phyloP scores from a whole-genome alignment of 2,329 filamentous ascomycete species.

The Beauveria sp. region DNA sequence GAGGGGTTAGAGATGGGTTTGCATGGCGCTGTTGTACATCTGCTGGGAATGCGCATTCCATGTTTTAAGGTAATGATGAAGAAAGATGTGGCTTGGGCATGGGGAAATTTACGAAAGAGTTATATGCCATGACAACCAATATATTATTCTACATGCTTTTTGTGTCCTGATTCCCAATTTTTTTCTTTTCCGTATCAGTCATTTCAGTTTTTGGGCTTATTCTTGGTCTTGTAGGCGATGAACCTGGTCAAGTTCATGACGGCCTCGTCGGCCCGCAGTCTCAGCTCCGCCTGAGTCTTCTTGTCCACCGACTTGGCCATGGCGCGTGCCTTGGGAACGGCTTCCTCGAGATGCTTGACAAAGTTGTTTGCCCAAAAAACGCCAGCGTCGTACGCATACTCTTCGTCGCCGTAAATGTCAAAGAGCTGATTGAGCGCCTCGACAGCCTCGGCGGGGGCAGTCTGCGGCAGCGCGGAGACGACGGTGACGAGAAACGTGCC shows the following conservation, averaged over 20 bases:
- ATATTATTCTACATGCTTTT: conserved; percentile 3
- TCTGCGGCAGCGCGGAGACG: conserved; percentile 42
- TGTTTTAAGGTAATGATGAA: neutral
- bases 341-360: conserved; percentile 49
- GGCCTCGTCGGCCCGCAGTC: conserved; percentile 52
- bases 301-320: conserved; percentile 56
- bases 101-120: neutral
- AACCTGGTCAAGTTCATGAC: conserved; percentile 54
- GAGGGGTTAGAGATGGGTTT: neutral
- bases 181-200: neutral
- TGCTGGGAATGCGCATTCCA: neutral
- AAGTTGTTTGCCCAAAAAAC: conserved; percentile 60
- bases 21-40: neutral
- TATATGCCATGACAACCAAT: neutral
- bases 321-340: conserved; percentile 44
- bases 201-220: conserved; percentile 28
- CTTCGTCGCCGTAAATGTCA: conserved; percentile 59
- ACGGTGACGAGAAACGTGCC: conserved; percentile 55
- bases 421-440: conserved; percentile 61
- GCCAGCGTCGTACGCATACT: conserved; percentile 47
- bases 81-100: neutral
- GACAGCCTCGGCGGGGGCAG: conserved; percentile 49
- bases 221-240: conserved; percentile 57
- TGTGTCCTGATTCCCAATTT: neutral
- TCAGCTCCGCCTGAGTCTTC: conserved; percentile 47